Conservation (phyloP, 306 rosid genomes). For the Casuarina glauca region DNA sequence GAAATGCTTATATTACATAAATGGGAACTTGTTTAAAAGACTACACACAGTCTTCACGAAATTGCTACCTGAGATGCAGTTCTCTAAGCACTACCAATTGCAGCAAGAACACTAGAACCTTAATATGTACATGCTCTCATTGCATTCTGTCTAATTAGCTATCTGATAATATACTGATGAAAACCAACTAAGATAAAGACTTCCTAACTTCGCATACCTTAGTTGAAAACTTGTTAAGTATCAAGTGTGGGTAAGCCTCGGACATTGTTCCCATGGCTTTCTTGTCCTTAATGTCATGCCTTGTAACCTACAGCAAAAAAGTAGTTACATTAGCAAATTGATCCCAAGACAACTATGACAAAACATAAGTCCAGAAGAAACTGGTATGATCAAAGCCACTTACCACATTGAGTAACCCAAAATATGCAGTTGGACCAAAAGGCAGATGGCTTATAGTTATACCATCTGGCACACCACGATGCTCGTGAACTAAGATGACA, state of each 20-base stretch:
- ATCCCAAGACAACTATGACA: neutral
- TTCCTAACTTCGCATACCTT: conserved; percentile 54
- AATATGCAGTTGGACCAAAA: conserved; percentile 94
- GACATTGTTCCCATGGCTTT: conserved; percentile 91
- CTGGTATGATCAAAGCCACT: conserved; percentile 29
- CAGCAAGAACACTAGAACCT: conserved; percentile 18
- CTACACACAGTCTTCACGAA: neutral
- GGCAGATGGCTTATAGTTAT: conserved; percentile 82
- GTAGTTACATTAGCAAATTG: conserved; percentile 18
- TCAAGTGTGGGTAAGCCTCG: conserved; percentile 82
- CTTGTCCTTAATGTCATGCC: conserved; percentile 89
- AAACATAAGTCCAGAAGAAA: conserved; percentile 15
- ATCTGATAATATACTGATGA: neutral
- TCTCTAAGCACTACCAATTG: conserved; percentile 1
- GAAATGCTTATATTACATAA: neutral
- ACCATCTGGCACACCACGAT: conserved; percentile 95
- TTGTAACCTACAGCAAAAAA: conserved; percentile 62
- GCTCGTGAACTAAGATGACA: conserved; percentile 88
- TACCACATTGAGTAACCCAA: conserved; percentile 85
- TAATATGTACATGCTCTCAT: neutral
- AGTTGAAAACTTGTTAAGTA: conserved; percentile 75
- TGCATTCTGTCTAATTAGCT: neutral
- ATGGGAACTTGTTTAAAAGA: neutral
- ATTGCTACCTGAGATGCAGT: conserved; percentile 1
- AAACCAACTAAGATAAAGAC: neutral